Evolutionary conservation across 2,329 filamentous ascomycete species (phyloP), one percentile per base, ranked within the genome.

Genomic region (Fusarium kyushuense): DNA sequence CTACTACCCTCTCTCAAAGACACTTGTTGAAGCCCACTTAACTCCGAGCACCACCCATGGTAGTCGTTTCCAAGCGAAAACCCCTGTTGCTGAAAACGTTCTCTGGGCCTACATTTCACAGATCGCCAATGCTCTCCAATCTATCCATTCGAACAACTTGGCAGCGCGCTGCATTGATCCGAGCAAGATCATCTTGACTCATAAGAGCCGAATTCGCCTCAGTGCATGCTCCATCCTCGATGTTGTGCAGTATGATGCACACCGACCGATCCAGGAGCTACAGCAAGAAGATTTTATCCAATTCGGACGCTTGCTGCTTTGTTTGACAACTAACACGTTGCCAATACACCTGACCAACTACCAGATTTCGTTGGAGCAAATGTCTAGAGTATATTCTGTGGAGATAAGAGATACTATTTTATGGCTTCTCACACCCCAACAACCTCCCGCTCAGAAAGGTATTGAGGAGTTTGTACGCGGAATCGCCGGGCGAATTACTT

Each of bases 101-200:
- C 80, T 99, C 3, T 99, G 96, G 96, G 89, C 89, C 43, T 99
- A 98, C 77, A 89, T 97, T 63, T 91, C 94, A 8, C 96, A 99
- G 78, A 90, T 99, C 64, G 90, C 93, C 38, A 96, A 92, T 68
- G 96, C 93, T 1, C 82, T 99, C 35, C 95, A 93, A 76, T 87
- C 92, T 1, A 95, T 99, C 38, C 96, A 99, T 76, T 85, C 86
- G 14, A 87, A 86, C 56, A 92, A 92, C 21, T 84, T 98, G 40
- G 95, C 96, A 23, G 95, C 94, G 36, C 88, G 94, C 48, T 91
- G 95, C 53, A 89, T 99, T 45, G 93, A 96, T 61, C 86, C 92
- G 14, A 95, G 89, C 79, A 98, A 98, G 78, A 90, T 99, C 58
- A 86, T 99, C 17, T 76, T 98, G 23, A 97, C 95, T 0, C 92